These are phyloP conservation scores for Sarocladiaceae sp. DNA, from an alignment of 2,329 filamentous ascomycete genomes.

Conservation along the genomic window DNA sequence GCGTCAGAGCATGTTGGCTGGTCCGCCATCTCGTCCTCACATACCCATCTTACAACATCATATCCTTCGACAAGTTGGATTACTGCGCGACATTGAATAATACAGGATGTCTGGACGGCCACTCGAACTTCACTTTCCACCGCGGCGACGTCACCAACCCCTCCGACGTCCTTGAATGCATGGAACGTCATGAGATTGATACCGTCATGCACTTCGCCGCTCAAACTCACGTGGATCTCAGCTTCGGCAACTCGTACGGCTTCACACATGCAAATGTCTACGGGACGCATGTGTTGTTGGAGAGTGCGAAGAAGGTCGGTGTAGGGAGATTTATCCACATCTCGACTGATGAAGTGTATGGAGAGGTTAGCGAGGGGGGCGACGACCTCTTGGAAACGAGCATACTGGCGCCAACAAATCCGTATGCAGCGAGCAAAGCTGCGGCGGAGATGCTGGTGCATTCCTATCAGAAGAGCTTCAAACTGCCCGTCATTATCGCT, in stretches of 20 bases:
- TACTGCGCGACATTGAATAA: slow-evolving; percentile 81
- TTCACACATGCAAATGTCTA: slow-evolving; percentile 81
- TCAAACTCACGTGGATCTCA: slow-evolving; percentile 79
- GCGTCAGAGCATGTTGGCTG: slow-evolving; percentile 74
- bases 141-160: slow-evolving; percentile 74
- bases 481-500: slow-evolving; percentile 74
- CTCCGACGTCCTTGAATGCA: slow-evolving; percentile 63
- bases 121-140: slow-evolving; percentile 73
- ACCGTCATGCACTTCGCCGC: slow-evolving; percentile 82
- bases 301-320: slow-evolving; percentile 68
- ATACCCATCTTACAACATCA: slow-evolving; percentile 73
- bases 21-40: slow-evolving; percentile 72
- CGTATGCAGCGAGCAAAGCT: slow-evolving; percentile 76
- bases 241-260: slow-evolving; percentile 76
- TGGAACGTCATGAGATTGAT: slow-evolving; percentile 69
- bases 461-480: slow-evolving; percentile 81
- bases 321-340: slow-evolving; percentile 76
- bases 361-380: slow-evolving; percentile 68
- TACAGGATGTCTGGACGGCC: slow-evolving; percentile 62
- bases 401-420: slow-evolving; percentile 74
- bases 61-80: slow-evolving; percentile 82
- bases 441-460: slow-evolving; percentile 83
- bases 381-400: slow-evolving; percentile 70
- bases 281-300: slow-evolving; percentile 77
- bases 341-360: slow-evolving; percentile 83